These are phyloP conservation scores for Kappamyces sp. DNA, from an alignment of 192 early-diverging fungal species.

Conservation along the genomic window DNA sequence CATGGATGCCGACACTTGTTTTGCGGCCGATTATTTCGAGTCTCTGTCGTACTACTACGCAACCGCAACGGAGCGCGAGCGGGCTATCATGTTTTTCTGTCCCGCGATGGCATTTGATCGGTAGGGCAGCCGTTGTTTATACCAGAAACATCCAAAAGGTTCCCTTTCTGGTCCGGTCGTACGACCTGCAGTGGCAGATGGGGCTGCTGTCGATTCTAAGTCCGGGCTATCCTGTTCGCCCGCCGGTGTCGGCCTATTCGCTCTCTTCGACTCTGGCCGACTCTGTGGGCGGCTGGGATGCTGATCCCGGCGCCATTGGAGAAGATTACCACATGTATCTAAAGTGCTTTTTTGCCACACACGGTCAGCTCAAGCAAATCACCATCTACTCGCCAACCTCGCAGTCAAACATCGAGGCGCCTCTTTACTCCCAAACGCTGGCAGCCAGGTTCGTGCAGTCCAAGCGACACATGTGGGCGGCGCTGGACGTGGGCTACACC, in stretches of 20 bases:
- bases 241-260: conserved; percentile 49
- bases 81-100: conserved; percentile 9
- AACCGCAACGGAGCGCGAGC: not conserved
- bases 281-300: conserved; percentile 49
- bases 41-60: conserved; percentile 10
- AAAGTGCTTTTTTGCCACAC: conserved; percentile 50
- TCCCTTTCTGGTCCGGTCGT: conserved; percentile 42
- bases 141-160: conserved; percentile 39
- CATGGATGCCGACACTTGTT: conserved; percentile 51
- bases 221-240: conserved; percentile 33
- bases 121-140: conserved; percentile 33
- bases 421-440: conserved; percentile 13
- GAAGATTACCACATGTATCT: conserved; percentile 56
- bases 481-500: conserved; percentile 44
- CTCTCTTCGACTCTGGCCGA: conserved; percentile 47
- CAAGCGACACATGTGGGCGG: conserved; percentile 46
- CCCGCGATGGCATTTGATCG: conserved; percentile 39
- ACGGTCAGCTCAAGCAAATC: conserved; percentile 34
- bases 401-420: conserved; percentile 49
- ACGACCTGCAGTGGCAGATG: conserved; percentile 45
- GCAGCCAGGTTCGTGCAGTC: conserved; percentile 46
- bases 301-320: conserved; percentile 45
- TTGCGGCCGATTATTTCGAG: conserved; percentile 48
- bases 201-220: conserved; percentile 47
- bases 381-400: conserved; percentile 52